These are phyloP conservation scores for Cenococcum geophilum DNA, from an alignment of 495 filamentous ascomycete species.

Conservation along the genomic window DNA sequence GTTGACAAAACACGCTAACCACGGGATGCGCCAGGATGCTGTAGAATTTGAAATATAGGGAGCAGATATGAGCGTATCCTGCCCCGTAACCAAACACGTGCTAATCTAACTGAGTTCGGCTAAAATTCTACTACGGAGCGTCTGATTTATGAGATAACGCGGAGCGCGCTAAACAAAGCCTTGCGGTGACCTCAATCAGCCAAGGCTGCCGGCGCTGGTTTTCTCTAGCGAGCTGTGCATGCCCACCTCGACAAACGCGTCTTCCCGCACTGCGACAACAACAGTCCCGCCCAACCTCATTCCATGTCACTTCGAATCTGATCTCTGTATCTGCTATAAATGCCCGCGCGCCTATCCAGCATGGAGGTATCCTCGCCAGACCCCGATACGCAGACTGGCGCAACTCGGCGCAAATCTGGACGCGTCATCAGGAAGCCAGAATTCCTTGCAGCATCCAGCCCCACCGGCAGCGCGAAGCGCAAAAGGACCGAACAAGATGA, in stretches of 20 bases:
- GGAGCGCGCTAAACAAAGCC: too few relatives aligned
- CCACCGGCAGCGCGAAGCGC: slow-evolving; percentile 46
- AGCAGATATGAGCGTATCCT: too few relatives aligned
- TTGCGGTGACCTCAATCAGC: background rate
- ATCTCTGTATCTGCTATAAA: slow-evolving; percentile 10
- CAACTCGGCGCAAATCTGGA: slow-evolving; percentile 66
- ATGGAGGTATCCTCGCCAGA: slow-evolving; percentile 55
- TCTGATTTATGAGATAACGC: too few relatives aligned
- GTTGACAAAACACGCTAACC: too few relatives aligned
- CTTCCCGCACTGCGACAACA: background rate
- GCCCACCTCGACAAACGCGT: background rate
- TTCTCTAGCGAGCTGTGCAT: background rate
- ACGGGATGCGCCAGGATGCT: too few relatives aligned
- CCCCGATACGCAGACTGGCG: slow-evolving; percentile 48
- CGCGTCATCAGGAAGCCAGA: slow-evolving; percentile 32
- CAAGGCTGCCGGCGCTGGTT: background rate
- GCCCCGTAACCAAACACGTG: too few relatives aligned
- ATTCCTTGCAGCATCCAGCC: slow-evolving; percentile 27
- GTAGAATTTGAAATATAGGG: too few relatives aligned
- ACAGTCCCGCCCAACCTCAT: background rate
- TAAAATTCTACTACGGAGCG: too few relatives aligned
- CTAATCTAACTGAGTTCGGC: too few relatives aligned
- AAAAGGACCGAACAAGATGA: slow-evolving; percentile 50
- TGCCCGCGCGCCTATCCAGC: slow-evolving; percentile 40
- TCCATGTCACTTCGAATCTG: background rate